Evolutionary conservation across 2,329 filamentous ascomycete genomes (phyloP).

Genomic region (Aspergillus brasiliensis): DNA sequence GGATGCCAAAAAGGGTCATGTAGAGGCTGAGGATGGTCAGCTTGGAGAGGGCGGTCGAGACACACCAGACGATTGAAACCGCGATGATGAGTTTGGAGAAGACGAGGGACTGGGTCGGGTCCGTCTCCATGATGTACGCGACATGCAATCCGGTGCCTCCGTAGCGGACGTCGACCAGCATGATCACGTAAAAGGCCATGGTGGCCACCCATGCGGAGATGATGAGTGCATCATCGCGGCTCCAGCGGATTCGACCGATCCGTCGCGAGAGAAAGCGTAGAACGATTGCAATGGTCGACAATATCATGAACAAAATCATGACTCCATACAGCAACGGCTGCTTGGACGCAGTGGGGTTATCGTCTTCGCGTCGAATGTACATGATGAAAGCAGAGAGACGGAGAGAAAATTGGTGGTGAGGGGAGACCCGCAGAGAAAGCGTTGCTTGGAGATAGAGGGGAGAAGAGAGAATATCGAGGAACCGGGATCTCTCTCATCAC

Average conservation of each 20-base stretch:
- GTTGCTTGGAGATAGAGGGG: no score
- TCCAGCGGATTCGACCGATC: background rate
- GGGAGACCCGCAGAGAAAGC: no score
- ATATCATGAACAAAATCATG: background rate
- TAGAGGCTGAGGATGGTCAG: background rate
- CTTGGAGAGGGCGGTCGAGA: background rate
- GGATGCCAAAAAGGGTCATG: background rate
- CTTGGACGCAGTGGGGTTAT: background rate
- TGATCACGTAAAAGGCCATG: background rate
- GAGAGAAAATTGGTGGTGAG: no score
- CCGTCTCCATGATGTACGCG: background rate
- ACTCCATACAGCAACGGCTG: background rate
- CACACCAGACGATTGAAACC: background rate
- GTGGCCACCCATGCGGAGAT: background rate
- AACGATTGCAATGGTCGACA: background rate
- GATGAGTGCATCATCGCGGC: background rate
- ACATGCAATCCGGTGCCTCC: background rate
- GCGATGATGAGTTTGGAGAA: background rate
- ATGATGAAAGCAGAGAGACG: no score
- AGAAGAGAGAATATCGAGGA: no score
- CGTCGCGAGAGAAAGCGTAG: background rate
- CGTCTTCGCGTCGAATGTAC: no score
- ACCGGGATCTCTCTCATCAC: no score
- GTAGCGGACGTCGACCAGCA: background rate
- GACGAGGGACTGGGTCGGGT: background rate